Evolutionary conservation across 2,329 filamentous ascomycete species (phyloP), one percentile per base, ranked within the genome.

Genomic region (Septoria petroselini): DNA sequence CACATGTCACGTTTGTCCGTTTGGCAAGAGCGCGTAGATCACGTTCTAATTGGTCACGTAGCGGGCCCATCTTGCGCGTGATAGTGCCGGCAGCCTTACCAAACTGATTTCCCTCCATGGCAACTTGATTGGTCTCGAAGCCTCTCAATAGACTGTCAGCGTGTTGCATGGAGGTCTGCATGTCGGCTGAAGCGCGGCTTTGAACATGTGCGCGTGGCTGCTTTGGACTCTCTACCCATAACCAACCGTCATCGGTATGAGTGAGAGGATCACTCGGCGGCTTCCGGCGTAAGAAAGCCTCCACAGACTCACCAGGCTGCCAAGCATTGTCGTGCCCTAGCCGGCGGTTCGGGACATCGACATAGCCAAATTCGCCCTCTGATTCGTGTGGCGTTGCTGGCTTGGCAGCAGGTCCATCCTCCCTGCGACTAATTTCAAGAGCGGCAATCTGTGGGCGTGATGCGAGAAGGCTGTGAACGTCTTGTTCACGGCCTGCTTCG

Each of bases 171-270:
- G 88, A 79, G 0, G 73, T 67, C 0, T 64, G 54, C 1, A 79
- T 62, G 31, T 79, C 73, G 4, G 72, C 73, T 21, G 72, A 66
- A 52, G 73, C 70, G 48, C 71, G 21, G 62, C 58, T 6, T 50
- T 62, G 53, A 72, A 73, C 43, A 17, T 62, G 58, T 61, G 39
- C 34, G 17, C 30, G 40, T 14, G 48, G 48, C 8, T 47, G 27
- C 19, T 37, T 78, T 77, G 84, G 85, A 65, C 88, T 88, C 44
- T 76, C 78, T 34, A 86, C 79, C 72, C 79, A 89, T 40, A 95
- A 88, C 85, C 87, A 93, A 0, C 78, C 77, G 2, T 77, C 73
- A 0, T 70, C 58, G 0, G 61, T 61, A 1, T 66, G 68, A 3
- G 70, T 65, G 2, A 73, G 67, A 1, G 83, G 86, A 1, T 77